Evolutionary conservation across 805 yeast genomes (phyloP), one percentile per base, ranked within the genome.

Genomic region (Ogataea sp.): DNA sequence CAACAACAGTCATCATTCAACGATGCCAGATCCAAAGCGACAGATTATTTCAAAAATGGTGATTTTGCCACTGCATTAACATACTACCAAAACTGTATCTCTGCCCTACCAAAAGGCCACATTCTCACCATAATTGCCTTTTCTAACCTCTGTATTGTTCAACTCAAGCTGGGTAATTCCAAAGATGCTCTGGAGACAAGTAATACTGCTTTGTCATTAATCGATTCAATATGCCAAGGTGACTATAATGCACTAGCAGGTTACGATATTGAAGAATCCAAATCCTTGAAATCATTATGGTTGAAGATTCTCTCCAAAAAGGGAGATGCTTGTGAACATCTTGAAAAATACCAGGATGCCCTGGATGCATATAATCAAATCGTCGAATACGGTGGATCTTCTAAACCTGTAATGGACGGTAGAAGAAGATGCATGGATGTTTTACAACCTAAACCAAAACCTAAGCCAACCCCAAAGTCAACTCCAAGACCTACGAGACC

Each of bases 321-420:
- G 45, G 97, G 96, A 0, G 97, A 93, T 53, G 80, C 90, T 2
- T 67, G 79, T 31, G 99, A 93, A 59, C 77, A 78, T 57, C 52
- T 78, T 39, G 99, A 93, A 51, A 73, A 71, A 47, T 85, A 71
- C 58, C 55, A 68, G 40, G 79, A 71, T 6, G 81, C 97, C 0
- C 64, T 84, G 20, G 65, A 59, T 0, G 55, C 73, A 6, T 90
- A 87, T 67, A 72, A 70, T 42, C 57, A 65, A 26, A 66, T 89
- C 37, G 68, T 93, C 15, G 73, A 75, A 41, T 73, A 77, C 43
- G 95, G 95, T 0, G 74, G 73, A 20, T 72, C 79, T 2, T 73
- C 77, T 25, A 75, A 78, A 42, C 65, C 73, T 24, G 67, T 77
- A 0, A 62, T 90, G 72, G 96, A 85, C 37, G 95, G 90, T 2